Conservation (phyloP, 1,284 basidiomycete species). For the Malassezia japonica region DNA sequence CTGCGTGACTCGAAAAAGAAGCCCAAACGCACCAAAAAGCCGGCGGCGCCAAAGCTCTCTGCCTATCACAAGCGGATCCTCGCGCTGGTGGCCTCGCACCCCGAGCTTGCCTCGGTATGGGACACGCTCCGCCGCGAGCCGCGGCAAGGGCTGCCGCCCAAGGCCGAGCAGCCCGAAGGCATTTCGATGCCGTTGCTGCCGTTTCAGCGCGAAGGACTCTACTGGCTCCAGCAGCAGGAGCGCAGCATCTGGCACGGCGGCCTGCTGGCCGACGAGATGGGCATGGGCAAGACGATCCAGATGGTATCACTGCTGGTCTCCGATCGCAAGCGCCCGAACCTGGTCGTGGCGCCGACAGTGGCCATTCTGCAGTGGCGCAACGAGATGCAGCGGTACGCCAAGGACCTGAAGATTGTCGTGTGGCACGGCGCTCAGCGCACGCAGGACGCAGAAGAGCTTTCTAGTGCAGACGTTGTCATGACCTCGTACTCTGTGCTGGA, state of each 20-base stretch:
- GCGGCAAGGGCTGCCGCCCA: slow-evolving; percentile 49
- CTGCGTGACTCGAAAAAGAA: slow-evolving; percentile 2
- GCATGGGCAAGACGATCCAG: slow-evolving; percentile 98
- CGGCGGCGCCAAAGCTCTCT: slow-evolving; percentile 6
- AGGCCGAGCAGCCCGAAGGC: slow-evolving; percentile 60
- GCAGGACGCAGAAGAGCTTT: slow-evolving; percentile 59
- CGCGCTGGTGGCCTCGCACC: slow-evolving; percentile 48
- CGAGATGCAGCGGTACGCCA: slow-evolving; percentile 63
- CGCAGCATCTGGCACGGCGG: slow-evolving; percentile 77
- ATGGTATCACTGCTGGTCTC: slow-evolving; percentile 82
- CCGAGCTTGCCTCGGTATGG: slow-evolving; percentile 76
- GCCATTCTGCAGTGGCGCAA: slow-evolving; percentile 98
- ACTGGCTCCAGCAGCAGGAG: slow-evolving; percentile 95
- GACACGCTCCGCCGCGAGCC: slow-evolving; percentile 66
- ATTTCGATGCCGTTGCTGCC: slow-evolving; percentile 56
- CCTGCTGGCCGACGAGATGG: slow-evolving; percentile 79
- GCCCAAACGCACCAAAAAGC: not conserved
- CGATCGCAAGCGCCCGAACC: slow-evolving; percentile 67
- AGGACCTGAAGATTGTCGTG: slow-evolving; percentile 59
- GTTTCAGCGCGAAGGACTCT: slow-evolving; percentile 79
- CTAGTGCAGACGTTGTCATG: slow-evolving; percentile 70
- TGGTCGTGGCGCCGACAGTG: slow-evolving; percentile 82
- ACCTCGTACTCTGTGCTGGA: slow-evolving; percentile 65
- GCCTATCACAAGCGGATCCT: not conserved
- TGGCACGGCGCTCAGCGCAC: slow-evolving; percentile 73